Base-by-base conservation (phyloP, 768 basidiomycete species). In the Pulveroboletus sp. region DNA sequence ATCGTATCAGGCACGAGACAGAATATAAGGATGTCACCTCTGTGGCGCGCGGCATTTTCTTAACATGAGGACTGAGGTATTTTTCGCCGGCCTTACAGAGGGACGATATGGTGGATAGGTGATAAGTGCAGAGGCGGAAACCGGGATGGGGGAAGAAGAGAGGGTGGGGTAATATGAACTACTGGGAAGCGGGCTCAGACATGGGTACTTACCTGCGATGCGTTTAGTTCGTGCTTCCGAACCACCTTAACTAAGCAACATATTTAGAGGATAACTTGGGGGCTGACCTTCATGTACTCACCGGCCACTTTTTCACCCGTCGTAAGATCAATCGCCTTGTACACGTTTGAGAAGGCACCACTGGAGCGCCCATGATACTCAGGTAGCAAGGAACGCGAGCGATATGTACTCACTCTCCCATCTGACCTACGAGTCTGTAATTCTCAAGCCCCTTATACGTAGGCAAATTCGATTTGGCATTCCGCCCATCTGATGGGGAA, bases 261-360 rank as follows among this genome's bases (percentile, higher is more conserved):
- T 41, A 17, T 54, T 60, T 27, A 50, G 24, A 46, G 37, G 53
- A 36, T 9, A 13, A 44, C 36, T n/a, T 11, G 32, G 29, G n/a
- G 2, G 19, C 9, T 9, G 6, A 30, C 14, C 2, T 7, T 12
- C 10, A 31, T 42, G 32, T 38, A 29, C 78, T 58, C 65, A 86
- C 93, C 86, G 56, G 94, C 94, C 37, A 93, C 86, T 67, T 83
- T 86, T 61, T 83, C 78, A 35, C 84, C 83, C 11, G 83, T 85
- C 31, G 76, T 72, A 41, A 81, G 75, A 65, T 97, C 89, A 47
- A 86, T 59, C 13, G 93, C 95, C 65, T 89, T 90, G 78, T 95
- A 99, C 9, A 99, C 95, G 64, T 96, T 92, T n/a, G 94, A 97
- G 68, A 99, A 99, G 36, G 95, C 95, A 51, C 95, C 95, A 61